Evolutionary conservation across 345 rosid genomes (phyloP), one percentile per base, ranked within the genome.

Genomic region (Eucalyptus guilfoylei): DNA sequence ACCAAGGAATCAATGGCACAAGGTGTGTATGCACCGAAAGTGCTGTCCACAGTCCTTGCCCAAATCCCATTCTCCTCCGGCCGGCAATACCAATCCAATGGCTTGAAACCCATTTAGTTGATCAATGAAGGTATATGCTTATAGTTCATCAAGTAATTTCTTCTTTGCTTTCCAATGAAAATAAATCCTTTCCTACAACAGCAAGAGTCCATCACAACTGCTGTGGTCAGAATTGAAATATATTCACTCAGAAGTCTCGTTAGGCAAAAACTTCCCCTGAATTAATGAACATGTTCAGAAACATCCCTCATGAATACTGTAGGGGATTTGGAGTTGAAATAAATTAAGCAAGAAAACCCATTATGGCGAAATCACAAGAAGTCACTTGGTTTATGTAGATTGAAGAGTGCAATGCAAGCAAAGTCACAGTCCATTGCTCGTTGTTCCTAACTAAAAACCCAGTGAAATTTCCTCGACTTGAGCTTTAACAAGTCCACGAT

Each of bases 1-100:
- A 96, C 98, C 45, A 94, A 28, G 30, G 95, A 90, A 90, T 95
- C 97, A n/a, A 95, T 93, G 4, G 94, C 98, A 86, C 99, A 96
- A 12, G 98, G 96, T 54, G 98, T 94, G 91, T 93, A 95, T 11
- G 93, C 92, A 9, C 99, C 98, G 88, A 97, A 96, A 48, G 96
- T 95, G 88, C 96, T 94, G 88, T 93, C 93, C 45, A 80, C 96
- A 55, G 89, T 87, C 88, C 89, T 94, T 44, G 92, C 92, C 98
- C 99, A 96, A 89, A 92, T 86, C 58, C 96, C 97, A 67, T 95
- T 90, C 32, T 92, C 87, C 91, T 89, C 91, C 19, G 99, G 99
- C 54, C 89, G 91, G 89, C 99, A 97, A 69, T 94, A 97, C 99
- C 98, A 97, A 89, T 50, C 91, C 92, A 96, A 89, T 5, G 94